Base-by-base conservation (phyloP, 2,329 filamentous ascomycete species). In the Cladobotryum mycophilum region DNA sequence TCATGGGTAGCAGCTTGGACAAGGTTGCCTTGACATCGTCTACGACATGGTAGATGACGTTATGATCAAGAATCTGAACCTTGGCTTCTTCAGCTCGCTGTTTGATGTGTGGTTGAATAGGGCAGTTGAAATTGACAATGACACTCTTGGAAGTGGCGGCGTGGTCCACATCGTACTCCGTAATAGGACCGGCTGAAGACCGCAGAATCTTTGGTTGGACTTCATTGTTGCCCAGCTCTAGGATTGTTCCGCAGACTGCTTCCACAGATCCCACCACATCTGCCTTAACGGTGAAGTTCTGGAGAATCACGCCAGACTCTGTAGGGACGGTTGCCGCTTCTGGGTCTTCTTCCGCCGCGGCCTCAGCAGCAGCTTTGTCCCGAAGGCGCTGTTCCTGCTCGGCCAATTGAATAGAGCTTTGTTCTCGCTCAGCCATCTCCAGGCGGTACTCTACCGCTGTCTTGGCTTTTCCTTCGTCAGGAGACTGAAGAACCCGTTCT, bases 211-310 rank as follows among this genome's bases (percentile, higher is more conserved):
- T 81, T 13, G 91, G 80, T 33, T 76, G 80, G 37, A 96, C 85
- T 65, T 97, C 89, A 59, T 89, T 84, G 70, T 86, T 96, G 56
- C 91, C 90, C 55, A 96, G 76, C 53, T 85, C 82, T 54, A 83
- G 74, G 52, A 99, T 78, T 8, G 86, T 85, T 45, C 88, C 85
- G 53, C 84, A 76, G 3, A 97, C 86, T 2, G 93, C 93, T 72
- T 99, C 93, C 0, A 91, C 90, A 0, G 92, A 97, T 36, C 93
- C 93, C 54, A 86, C 88, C 15, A 97, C 93, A 61, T 99, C 93
- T 48, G 85, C 91, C 69, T 95, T 96, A 71, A 99, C 76, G 52
- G 93, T 82, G 68, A 97, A 93, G 60, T 86, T 86, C 44, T 96
- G 78, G 14, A 78, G 71, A 46, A 75, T 74, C 7, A 77, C 68